A percentile compares a stretch with the other conserved stretches of the same genome.
These are phyloP conservation scores for Gloeophyllum trabeum DNA, from an alignment of 768 basidiomycete species.

Conservation along the genomic window DNA sequence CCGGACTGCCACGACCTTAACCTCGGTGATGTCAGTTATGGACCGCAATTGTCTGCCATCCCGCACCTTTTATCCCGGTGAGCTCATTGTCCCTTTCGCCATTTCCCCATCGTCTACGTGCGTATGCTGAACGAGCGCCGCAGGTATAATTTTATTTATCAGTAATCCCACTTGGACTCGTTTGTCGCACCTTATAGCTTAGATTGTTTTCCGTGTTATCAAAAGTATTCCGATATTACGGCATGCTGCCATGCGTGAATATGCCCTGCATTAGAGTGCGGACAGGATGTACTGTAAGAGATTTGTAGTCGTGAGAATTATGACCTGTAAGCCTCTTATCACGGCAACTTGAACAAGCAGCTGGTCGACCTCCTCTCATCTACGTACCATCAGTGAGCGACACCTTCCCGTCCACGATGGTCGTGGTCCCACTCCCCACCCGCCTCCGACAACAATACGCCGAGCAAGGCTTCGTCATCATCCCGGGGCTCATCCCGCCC, in stretches of 20 bases:
- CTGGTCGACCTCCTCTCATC: too few species aligned
- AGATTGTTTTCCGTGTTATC: too few species aligned
- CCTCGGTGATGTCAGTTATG: conserved; percentile 42
- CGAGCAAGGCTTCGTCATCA: conserved; percentile 52
- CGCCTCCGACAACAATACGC: conserved; percentile 40
- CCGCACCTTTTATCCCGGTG: conserved; percentile 85
- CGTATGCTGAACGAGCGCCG: neutral
- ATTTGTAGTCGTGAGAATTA: too few species aligned
- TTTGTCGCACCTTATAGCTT: neutral
- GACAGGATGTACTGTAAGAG: too few species aligned
- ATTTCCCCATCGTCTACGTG: conserved; percentile 2
- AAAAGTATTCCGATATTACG: too few species aligned
- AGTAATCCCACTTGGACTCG: conserved; percentile 22
- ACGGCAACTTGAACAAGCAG: too few species aligned
- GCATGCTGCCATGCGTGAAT: too few species aligned
- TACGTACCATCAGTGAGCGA: too few species aligned
- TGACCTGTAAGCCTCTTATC: too few species aligned
- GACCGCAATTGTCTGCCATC: conserved; percentile 89
- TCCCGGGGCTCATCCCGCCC: conserved; percentile 40
- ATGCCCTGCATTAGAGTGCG: too few species aligned
- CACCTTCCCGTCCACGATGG: too few species aligned
- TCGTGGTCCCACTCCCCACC: neutral
- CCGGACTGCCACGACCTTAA: neutral
- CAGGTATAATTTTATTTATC: conserved; percentile 53
- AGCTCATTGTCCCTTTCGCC: conserved; percentile 8